phyloP scores from a whole-genome alignment of 805 yeast species.

The Lachancea lanzarotensis region DNA sequence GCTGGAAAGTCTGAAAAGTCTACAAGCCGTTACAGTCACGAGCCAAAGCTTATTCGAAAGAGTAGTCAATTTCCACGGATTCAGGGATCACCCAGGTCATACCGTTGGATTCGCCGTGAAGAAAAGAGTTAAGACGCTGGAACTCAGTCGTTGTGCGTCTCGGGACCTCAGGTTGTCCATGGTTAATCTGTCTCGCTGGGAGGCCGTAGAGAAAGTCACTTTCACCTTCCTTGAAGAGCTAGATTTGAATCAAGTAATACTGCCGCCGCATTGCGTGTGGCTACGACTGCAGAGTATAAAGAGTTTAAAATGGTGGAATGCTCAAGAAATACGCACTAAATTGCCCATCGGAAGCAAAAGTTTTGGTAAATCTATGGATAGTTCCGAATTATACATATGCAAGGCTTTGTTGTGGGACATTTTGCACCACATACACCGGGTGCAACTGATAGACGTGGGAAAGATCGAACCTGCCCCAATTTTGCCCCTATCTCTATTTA shows the following conservation, averaged over 20 bases:
- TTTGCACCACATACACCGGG: constrained; percentile 1
- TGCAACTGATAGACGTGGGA: constrained; percentile 1
- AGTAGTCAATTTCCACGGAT: constrained; percentile 27
- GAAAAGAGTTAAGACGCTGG: constrained; percentile 16
- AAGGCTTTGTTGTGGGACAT: constrained; percentile 11
- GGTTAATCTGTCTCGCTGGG: constrained; percentile 29
- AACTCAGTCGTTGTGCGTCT: constrained; percentile 13
- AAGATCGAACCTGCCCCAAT: constrained; percentile 1
- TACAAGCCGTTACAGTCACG: constrained; percentile 15
- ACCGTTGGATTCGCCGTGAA: constrained; percentile 22
- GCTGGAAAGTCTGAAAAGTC: constrained; percentile 20
- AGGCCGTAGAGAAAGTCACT: constrained; percentile 17
- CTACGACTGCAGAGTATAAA: constrained; percentile 14
- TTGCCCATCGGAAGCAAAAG: neutral
- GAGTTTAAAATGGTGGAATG: constrained; percentile 26
- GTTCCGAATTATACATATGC: constrained; percentile 2
- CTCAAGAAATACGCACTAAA: constrained; percentile 1
- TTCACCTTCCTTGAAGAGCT: constrained; percentile 14
- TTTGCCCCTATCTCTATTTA: neutral
- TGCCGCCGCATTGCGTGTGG: constrained; percentile 21
- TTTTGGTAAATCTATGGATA: neutral
- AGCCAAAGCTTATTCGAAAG: constrained; percentile 20
- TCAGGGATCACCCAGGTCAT: constrained; percentile 26
- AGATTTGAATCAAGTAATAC: constrained; percentile 21
- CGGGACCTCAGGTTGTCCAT: constrained; percentile 11